These are phyloP conservation scores for Clonostachys byssicola DNA, from an alignment of 2,329 filamentous ascomycete species.

Conservation along the genomic window DNA sequence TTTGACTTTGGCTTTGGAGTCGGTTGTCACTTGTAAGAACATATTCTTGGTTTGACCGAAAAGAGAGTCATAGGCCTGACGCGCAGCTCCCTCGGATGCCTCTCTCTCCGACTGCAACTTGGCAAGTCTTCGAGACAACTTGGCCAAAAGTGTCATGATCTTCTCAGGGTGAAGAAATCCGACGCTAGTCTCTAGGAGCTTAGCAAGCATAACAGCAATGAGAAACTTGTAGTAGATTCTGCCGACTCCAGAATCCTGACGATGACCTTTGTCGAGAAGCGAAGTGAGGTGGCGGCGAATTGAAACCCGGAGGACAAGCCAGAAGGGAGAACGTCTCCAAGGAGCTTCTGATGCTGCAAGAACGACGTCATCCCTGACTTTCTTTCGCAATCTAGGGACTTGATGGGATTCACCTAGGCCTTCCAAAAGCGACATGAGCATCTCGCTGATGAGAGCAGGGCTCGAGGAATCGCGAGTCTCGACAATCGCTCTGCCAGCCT, in stretches of 20 bases:
- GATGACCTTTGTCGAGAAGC: neutral
- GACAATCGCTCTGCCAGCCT: conserved; percentile 39
- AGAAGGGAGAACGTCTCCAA: too few relatives aligned
- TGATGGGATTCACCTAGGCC: conserved; percentile 36
- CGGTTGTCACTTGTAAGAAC: neutral
- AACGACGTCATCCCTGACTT: too few relatives aligned
- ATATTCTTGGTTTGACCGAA: neutral
- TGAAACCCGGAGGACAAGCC: conserved; percentile 10
- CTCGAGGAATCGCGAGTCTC: conserved; percentile 55
- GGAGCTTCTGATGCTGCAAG: too few relatives aligned
- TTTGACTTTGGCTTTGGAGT: too few relatives aligned
- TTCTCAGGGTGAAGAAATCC: conserved; percentile 8
- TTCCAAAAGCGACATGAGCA: conserved; percentile 58
- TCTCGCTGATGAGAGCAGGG: conserved; percentile 53
- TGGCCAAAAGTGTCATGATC: neutral
- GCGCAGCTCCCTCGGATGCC: neutral
- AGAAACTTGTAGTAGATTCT: conserved; percentile 48
- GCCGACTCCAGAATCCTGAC: neutral
- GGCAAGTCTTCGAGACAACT: conserved; percentile 1
- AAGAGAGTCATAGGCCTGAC: neutral
- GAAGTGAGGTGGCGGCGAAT: conserved; percentile 34
- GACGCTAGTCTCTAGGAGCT: conserved; percentile 35
- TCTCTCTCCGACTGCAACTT: conserved; percentile 1
- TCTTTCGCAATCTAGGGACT: conserved; percentile 41
- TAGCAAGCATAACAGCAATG: conserved; percentile 40